Percentiles rank a stretch among this genome's conserved stretches.
Conservation (phyloP, 1,139 yeast species). For the Debaryomycetaceae sp. region DNA sequence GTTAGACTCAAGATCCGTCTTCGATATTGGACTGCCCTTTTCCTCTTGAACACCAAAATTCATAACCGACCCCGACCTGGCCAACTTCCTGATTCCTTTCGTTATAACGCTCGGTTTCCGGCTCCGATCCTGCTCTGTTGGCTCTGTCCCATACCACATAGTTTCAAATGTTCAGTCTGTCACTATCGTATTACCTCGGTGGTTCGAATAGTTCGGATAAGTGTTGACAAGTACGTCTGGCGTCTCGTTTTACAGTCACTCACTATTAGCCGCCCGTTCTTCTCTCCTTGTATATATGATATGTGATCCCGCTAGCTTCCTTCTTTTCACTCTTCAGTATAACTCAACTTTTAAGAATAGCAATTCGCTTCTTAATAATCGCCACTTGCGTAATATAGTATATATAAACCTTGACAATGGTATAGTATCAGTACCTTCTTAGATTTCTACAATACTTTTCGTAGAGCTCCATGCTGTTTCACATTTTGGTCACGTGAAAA, state of each 20-base stretch:
- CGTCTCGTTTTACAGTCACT: background rate
- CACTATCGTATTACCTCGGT: background rate
- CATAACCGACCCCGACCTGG: conserved; percentile 19
- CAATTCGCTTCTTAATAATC: background rate
- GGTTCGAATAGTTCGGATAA: background rate
- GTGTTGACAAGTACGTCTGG: background rate
- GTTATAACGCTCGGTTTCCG: conserved; percentile 11
- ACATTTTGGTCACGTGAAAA: background rate
- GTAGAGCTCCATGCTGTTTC: background rate
- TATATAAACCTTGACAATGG: background rate
- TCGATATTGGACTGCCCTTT: background rate
- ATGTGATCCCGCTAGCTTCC: background rate
- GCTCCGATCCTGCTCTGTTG: background rate
- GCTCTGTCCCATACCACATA: background rate
- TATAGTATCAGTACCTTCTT: background rate
- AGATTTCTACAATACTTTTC: background rate
- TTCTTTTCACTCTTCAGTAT: background rate
- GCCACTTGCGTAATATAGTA: background rate
- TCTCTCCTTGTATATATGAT: background rate
- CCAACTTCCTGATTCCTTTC: conserved; percentile 20
- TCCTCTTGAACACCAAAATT: conserved; percentile 11
- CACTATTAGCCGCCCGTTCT: background rate
- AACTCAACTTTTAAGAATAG: too few relatives aligned
- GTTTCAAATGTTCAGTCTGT: too few relatives aligned
- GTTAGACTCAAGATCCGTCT: background rate